These are phyloP conservation scores for Collybia sp. DNA, from an alignment of 768 basidiomycete species.

Conservation along the genomic window DNA sequence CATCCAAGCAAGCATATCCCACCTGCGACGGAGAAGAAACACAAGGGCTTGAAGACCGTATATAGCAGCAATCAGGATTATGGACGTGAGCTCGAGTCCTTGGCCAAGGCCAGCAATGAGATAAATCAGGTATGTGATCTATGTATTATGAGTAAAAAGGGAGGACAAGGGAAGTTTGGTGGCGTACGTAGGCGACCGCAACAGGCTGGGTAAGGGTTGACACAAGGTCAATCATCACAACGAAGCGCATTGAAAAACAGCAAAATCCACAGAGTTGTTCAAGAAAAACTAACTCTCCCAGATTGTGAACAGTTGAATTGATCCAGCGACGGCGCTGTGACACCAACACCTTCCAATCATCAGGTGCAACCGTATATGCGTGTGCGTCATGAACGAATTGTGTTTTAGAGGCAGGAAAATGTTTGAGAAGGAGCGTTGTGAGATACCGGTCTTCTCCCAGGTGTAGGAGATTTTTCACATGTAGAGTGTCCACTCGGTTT, in stretches of 20 bases:
- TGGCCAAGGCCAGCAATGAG: constrained; percentile 63
- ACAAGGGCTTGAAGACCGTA: constrained; percentile 94
- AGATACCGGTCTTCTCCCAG: constrained; percentile 96
- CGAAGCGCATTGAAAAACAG: constrained; percentile 94
- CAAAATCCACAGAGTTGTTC: constrained; percentile 93
- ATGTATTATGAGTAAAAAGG: constrained; percentile 11
- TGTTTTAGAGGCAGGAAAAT: constrained; percentile 94
- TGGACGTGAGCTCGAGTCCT: constrained; percentile 71
- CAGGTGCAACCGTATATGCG: constrained; percentile 91
- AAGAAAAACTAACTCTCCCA: constrained; percentile 82
- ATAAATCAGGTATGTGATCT: constrained; percentile 89
- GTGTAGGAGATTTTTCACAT: constrained; percentile 94
- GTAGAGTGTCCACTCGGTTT: constrained; percentile 88
- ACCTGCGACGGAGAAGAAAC: constrained; percentile 89
- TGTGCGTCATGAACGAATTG: constrained; percentile 88
- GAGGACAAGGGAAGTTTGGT: neutral
- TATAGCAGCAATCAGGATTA: constrained; percentile 90
- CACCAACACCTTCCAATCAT: constrained; percentile 82
- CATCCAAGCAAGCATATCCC: constrained; percentile 99
- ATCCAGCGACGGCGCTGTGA: constrained; percentile 96
- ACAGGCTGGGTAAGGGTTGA: constrained; percentile 84
- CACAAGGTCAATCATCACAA: constrained; percentile 89
- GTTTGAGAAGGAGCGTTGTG: constrained; percentile 90
- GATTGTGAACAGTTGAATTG: constrained; percentile 93
- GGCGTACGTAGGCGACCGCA: constrained; percentile 82